Base-by-base conservation (phyloP, 306 rosid genomes). In the Cicer yamashitae region DNA sequence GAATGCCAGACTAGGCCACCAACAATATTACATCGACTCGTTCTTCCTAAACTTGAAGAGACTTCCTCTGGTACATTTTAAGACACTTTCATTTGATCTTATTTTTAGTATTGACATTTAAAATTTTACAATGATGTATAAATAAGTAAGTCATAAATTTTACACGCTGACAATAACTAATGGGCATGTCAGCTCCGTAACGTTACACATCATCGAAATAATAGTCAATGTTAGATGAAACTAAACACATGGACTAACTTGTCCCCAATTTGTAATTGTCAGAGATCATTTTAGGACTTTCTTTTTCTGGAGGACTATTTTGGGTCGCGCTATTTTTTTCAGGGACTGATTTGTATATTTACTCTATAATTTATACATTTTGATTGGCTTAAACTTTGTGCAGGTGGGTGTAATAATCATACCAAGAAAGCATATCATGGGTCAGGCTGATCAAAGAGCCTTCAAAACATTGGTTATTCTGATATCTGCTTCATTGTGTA, bases 391-490 rank as follows among this genome's bases (percentile, higher is more conserved):
- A 38, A 67, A 57, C 37, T 78, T 70, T 85, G 75, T 84, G 87
- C 86, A 94, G 99, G 99, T 94, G 72, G 99, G 99, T 67, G 99
- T 94, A 59, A 88, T 94, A 62, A 90, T 94, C 70, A 89, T 90
- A 76, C 99, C 99, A 4, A 86, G 99, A 74, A 91, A 89, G 77
- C 89, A 94, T 81, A 90, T 94, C 68, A 86, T 94, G 96, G 99
- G 99, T 66, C 87, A 92, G 86, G 97, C 90, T 48, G 98, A 94
- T 71, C 88, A 89, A 81, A 90, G 96, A 86, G 93, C 99, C 70
- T 87, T 86, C 82, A 94, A 92, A 85, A 94, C 99, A 3, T 73
- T 94, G 93, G 82, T 94, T 56, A 92, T 94, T 79, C 81, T 94
- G 77, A 94, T 94, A 75, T 92, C 97, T 53, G 99, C 97, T 61